These are phyloP conservation scores for Oidiodendron maius DNA, from an alignment of 495 filamentous ascomycete species.

Conservation along the genomic window DNA sequence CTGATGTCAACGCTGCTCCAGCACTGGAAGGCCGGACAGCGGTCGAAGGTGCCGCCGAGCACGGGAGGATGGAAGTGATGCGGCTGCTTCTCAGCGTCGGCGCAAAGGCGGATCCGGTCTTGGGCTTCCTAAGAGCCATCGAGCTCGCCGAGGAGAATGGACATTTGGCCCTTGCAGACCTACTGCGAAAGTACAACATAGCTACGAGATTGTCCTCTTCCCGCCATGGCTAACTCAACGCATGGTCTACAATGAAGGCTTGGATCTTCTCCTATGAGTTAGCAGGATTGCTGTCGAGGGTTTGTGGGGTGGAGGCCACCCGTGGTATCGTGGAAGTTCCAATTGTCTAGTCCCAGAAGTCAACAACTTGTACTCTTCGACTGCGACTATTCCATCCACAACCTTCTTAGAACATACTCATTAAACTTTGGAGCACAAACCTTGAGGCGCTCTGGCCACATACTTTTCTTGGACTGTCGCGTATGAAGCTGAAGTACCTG, in stretches of 20 bases:
- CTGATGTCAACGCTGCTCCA: constrained; percentile 10
- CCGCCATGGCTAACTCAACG: background rate
- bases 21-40: background rate
- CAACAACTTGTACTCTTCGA: background rate
- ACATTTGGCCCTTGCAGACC: background rate
- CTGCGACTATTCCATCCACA: background rate
- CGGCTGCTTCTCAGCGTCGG: constrained; percentile 11
- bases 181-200: background rate
- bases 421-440: too few species aligned
- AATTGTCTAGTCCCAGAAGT: too few species aligned
- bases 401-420: background rate
- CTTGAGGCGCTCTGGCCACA: too few species aligned
- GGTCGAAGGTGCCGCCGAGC: constrained; percentile 5
- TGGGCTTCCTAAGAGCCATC: background rate
- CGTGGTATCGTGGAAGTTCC: background rate
- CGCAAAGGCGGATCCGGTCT: background rate
- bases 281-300: background rate
- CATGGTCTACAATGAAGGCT: background rate
- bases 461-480: too few species aligned
- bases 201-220: background rate
- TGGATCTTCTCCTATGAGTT: background rate
- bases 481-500: too few species aligned
- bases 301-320: background rate
- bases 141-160: background rate
- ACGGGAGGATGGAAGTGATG: constrained; percentile 3